These are phyloP conservation scores for Decorospora gaudefroyi DNA, from an alignment of 2,329 filamentous ascomycete species.

Conservation along the genomic window DNA sequence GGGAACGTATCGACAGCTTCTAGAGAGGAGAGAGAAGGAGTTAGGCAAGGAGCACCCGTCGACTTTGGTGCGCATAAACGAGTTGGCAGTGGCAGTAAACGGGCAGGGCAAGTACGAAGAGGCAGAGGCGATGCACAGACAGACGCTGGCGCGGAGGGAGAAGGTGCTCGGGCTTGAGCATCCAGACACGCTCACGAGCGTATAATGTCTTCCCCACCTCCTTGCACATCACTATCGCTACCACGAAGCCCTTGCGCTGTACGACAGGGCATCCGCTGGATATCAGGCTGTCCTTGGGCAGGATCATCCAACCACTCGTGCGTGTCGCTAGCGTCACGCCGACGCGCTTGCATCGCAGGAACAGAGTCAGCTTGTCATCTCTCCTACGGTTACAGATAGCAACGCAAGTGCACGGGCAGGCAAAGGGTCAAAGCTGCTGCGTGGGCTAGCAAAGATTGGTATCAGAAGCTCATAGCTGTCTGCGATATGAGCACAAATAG, in stretches of 20 bases:
- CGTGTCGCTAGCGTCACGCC: constrained; percentile 2
- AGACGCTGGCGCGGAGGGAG: constrained; percentile 8
- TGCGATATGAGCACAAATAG: constrained; percentile 2
- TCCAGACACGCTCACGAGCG: constrained; percentile 6
- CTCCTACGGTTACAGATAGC: background rate
- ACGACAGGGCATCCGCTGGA: constrained; percentile 7
- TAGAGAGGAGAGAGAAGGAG: constrained; percentile 1
- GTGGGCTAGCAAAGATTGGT: constrained; percentile 4
- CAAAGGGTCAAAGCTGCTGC: constrained; percentile 1
- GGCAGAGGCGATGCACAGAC: constrained; percentile 8
- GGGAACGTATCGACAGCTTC: constrained; percentile 2
- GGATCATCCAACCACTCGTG: constrained; percentile 6
- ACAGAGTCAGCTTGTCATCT: background rate
- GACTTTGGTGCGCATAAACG: constrained; percentile 9
- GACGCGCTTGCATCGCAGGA: constrained; percentile 1
- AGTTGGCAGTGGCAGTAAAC: constrained; percentile 5
- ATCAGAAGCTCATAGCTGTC: constrained; percentile 3
- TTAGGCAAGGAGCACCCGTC: constrained; percentile 11
- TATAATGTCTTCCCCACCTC: constrained; percentile 7
- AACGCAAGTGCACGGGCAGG: background rate
- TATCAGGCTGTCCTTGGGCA: constrained; percentile 6
- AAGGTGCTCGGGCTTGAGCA: constrained; percentile 12
- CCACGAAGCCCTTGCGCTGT: constrained; percentile 7
- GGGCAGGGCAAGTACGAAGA: constrained; percentile 3
- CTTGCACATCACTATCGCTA: constrained; percentile 3